Evolutionary conservation across 257 asterid species (phyloP), one percentile per base, ranked within the genome.

Genomic region (Capsicum chinense): DNA sequence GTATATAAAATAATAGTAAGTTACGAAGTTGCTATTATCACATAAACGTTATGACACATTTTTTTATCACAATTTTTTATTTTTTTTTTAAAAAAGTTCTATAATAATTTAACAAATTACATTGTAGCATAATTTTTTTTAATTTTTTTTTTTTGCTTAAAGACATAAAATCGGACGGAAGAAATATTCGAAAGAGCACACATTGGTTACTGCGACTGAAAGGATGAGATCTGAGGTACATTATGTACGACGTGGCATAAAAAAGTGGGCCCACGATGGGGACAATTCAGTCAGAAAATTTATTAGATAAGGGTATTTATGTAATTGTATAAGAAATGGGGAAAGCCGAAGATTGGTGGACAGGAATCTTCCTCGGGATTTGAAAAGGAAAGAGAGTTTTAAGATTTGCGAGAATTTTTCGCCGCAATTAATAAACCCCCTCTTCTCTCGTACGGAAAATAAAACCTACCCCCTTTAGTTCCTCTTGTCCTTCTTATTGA

Each of bases 361-460:
- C 78, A 48, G 83, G 62, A 33, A 86, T 86, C 89, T 74, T 52
- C 85, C 48, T 86, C 56, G 87, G 89, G 85, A 86, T 86, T 86
- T 70, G 85, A 80, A 79, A 86, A 68, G 17, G 81, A 83, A 58
- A 59, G 81, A 58, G 33, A 26, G 33, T 26, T 57, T 78, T 54
- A 63, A 83, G 74, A 62, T 76, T 76, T 76, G 14, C 19, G 21
- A 76, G 81, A 76, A 76, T 76, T 76, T 9, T 76, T 76, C 63
- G 81, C 81, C 63, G 81, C 48, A 26, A 52, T 26, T 21, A 26
- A 52, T 13, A 26, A 52, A 1, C 52, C 48, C 26, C 52, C 26
- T 63, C 12, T 11, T 74, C 13, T 13, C 14, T 21, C 1, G 64
- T 54, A 26, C 63, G 48, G 48, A 68, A 39, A 26, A 12, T 9